Conservation (phyloP, 176 grass and related monocot species). For the Pontederia crassipes region DNA sequence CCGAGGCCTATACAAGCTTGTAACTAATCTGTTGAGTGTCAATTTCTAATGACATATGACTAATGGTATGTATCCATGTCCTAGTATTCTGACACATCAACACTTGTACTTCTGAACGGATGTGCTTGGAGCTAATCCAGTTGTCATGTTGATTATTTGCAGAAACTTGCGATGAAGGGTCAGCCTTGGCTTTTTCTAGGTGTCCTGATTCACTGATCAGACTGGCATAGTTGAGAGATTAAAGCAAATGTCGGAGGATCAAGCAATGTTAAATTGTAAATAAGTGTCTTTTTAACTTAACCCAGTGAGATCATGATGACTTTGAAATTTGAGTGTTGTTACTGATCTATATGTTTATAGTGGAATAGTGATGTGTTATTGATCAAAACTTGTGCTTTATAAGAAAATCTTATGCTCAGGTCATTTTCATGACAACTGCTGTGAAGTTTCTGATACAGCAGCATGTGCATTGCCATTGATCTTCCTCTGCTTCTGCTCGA, state of each 20-base stretch:
- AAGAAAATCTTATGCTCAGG: too few species aligned
- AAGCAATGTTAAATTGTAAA: background rate
- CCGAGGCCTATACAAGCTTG: slow-evolving; percentile 30
- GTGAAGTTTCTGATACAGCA: too few species aligned
- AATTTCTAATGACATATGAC: background rate
- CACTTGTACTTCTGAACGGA: background rate
- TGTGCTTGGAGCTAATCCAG: background rate
- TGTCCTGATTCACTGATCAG: background rate
- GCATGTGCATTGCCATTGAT: too few species aligned
- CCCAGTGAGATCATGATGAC: too few species aligned
- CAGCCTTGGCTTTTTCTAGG: background rate
- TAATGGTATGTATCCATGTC: background rate
- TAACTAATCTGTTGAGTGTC: background rate
- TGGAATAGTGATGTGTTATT: too few species aligned
- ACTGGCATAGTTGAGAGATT: background rate
- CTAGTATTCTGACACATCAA: background rate
- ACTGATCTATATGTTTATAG: too few species aligned
- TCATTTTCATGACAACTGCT: too few species aligned
- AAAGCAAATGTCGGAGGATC: background rate
- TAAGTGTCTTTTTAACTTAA: background rate
- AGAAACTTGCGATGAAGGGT: background rate
- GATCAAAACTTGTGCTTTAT: too few species aligned
- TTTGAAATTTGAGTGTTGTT: too few species aligned
- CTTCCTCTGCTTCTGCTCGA: too few species aligned
- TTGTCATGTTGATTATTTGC: background rate